Base-by-base conservation (phyloP, 2,329 filamentous ascomycete genomes). In the Epichloe scottii region DNA sequence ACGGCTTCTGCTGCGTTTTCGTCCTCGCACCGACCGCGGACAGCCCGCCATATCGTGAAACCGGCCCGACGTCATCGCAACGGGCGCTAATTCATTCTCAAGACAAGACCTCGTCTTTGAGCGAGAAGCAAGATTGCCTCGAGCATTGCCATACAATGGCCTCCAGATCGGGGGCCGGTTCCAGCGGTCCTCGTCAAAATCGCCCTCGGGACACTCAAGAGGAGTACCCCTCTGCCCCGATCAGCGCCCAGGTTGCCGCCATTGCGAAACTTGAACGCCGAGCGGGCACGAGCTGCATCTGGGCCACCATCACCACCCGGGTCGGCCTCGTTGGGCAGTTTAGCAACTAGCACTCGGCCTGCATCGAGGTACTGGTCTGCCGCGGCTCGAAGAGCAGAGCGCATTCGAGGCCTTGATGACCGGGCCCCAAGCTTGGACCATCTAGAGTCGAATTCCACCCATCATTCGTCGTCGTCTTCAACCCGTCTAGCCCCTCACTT, bases 391-490 rank as follows among this genome's bases (percentile, higher is more conserved):
- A 62, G 66, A 49, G 66, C 66, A 19, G 66, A 68, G 55, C 65
- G 66, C 53, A 67, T 68, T 45, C 63, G 63, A 42, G 62, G 57
- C 30, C 56, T 66, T 10, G 63, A 68, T 48, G 66, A 66, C 39
- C 57, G 57, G 43, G 46, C 57, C 3, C 50, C 60, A 1, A 54
- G 49, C 44, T 54, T 60, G 39, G 61, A 61, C 51, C 62, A 65
- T 48, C 55, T 61, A 34, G 62, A 63, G 35, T 51, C 42, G 35
- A 57, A 57, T 38, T 44, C 57, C 39, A 54, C 61, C 50, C 60
- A 66, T 44, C 59, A 60, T 42, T 51, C 60, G 17, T 62, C 60
- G 59, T 55, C 56, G 39, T 57, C 58, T 23, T 47, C 55, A 37
- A 54, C 58, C 49, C 60, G 60, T 42, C 59, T 59, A 47, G 52